Evolutionary conservation across 2,329 filamentous ascomycete genomes (phyloP), one percentile per base, ranked within the genome.

Genomic region (Aspergillus sergii): DNA sequence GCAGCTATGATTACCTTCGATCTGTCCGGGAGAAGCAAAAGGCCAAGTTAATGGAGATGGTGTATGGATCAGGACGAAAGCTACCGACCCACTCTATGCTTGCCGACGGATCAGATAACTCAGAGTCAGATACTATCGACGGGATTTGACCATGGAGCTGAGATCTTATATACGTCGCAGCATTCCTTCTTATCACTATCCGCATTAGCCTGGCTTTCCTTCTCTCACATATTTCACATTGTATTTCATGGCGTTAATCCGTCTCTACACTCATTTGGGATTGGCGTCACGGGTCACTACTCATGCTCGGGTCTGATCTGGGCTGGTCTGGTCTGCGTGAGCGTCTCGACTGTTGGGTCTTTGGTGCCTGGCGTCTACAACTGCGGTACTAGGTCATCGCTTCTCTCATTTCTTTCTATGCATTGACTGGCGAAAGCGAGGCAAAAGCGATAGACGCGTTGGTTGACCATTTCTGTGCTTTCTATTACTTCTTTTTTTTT

Each of bases 11-110:
- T 14, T 91, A 96, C 74, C 83, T 98, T 11, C 89, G 90, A 65
- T 86, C 84, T 10, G 88, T 96, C 43, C 83, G 94, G 46, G 87
- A 92, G 67, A 85, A 86, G 68, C 94, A 97, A 80, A 95, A 94
- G 82, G 86, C 88, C 62, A 93, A 92, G 78, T 82, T 95, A 70
- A 88, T 95, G 85, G 89, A 94, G 80, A 87, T 91, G 78, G 79
- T 96, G 2, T 94, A 91, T 75, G 90, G 88, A 5, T 76, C 79
- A 2, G 79, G 79, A 21, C 73, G 75, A 56, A 74, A 69, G 56
- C 6, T 72, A 12, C 69, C 72, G 1, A 65, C 68, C 4, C 66
- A 63, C 21, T 66, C 75, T 2, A 68, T 76, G 50, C 63, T 76
- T 23, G 61, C 67, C 11, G 67, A 70, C 28, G 62, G 62, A 16